Conservation (phyloP, 192 early-diverging fungal genomes). For the Radiomyces spectabilis region DNA sequence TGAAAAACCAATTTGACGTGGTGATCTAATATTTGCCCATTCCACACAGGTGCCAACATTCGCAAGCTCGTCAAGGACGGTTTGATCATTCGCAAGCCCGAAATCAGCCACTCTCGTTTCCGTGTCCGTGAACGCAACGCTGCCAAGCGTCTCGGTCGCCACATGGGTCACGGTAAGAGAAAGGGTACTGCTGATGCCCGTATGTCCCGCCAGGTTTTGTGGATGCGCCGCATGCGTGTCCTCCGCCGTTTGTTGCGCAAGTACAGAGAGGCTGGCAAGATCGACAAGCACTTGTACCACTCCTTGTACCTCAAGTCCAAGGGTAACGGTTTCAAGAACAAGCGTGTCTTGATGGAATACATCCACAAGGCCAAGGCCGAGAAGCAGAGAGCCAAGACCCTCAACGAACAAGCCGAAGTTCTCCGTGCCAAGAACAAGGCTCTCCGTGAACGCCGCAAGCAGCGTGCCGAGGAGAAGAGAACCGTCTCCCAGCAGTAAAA, state of each 20-base stretch:
- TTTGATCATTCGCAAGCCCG: conserved; percentile 91
- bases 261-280: conserved; percentile 96
- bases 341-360: conserved; percentile 98
- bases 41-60: conserved; percentile 75
- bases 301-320: conserved; percentile 93
- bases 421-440: conserved; percentile 93
- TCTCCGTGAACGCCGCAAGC: conserved; percentile 83
- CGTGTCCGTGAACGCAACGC: conserved; percentile 83
- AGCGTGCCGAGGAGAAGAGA: conserved; percentile 82
- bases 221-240: conserved; percentile 97
- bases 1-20: too few species aligned
- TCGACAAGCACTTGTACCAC: conserved; percentile 95
- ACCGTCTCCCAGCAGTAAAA: too few species aligned
- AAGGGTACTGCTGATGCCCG: conserved; percentile 95
- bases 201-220: conserved; percentile 89
- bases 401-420: conserved; percentile 95
- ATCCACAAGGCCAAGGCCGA: conserved; percentile 99
- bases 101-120: conserved; percentile 81
- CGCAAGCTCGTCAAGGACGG: conserved; percentile 96
- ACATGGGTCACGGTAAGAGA: conserved; percentile 88
- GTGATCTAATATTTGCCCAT: not conserved
- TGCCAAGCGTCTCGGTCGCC: conserved; percentile 95
- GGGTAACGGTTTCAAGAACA: conserved; percentile 99
- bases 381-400: conserved; percentile 83
- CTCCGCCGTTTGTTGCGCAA: conserved; percentile 90